Evolutionary conservation across 768 basidiomycete genomes (phyloP).

Genomic region (Leccinum disarticulatum): DNA sequence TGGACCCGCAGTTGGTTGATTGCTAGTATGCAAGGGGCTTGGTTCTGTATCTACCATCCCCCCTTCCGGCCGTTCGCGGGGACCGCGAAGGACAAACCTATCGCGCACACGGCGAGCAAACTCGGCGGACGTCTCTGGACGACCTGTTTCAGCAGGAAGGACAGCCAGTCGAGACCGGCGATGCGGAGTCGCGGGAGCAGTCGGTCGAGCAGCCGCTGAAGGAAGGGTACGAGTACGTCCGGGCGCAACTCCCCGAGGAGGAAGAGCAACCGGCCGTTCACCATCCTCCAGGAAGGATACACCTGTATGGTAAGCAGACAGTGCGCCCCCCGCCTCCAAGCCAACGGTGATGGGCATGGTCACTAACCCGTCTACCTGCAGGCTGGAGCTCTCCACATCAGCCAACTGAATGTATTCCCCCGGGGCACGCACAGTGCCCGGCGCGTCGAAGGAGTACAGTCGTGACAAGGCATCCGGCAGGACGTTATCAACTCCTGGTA

Average conservation of each 20-base stretch:
- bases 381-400: not conserved
- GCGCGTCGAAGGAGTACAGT: slow-evolving; percentile 6
- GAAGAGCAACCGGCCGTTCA: no score
- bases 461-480: slow-evolving; percentile 29
- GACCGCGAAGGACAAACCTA: not conserved
- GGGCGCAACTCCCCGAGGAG: no score
- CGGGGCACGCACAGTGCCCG: not conserved
- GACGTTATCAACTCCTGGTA: slow-evolving; percentile 28
- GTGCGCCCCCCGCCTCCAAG: no score
- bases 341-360: not conserved
- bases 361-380: not conserved
- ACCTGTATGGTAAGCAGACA: no score
- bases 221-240: no score
- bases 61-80: not conserved
- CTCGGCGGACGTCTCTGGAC: not conserved
- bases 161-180: no score
- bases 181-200: no score
- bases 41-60: not conserved
- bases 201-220: no score
- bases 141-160: not conserved
- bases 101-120: not conserved
- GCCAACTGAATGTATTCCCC: not conserved
- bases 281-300: no score
- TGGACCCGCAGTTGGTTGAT: no score
- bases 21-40: no score